Evolutionary conservation across 192 early-diverging fungal species (phyloP).

Genomic region (Coemansia guatemalensis): DNA sequence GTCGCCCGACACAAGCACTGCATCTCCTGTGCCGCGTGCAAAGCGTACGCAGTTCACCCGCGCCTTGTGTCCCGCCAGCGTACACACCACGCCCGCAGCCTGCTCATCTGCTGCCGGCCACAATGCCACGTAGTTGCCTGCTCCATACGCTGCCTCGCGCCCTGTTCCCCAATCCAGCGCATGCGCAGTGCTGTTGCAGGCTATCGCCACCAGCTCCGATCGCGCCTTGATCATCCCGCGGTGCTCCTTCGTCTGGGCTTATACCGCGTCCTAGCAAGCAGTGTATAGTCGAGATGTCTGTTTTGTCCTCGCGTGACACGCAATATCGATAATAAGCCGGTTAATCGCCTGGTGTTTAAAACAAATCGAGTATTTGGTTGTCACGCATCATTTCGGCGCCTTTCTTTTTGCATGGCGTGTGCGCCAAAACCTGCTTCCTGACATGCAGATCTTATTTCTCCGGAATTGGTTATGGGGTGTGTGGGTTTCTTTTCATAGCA

Average conservation of each 20-base stretch:
- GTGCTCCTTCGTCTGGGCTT: not conserved
- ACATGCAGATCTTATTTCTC: not conserved
- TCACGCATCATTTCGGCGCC: not conserved
- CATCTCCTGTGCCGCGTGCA: conserved; percentile 53
- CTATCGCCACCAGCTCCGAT: conserved; percentile 32
- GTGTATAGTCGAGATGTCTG: not conserved
- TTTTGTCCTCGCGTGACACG: not conserved
- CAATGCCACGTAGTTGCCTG: conserved; percentile 66
- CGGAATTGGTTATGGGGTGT: not conserved
- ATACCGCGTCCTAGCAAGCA: not conserved
- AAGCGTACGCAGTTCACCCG: conserved; percentile 79
- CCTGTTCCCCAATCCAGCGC: conserved; percentile 24
- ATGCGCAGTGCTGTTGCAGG: conserved; percentile 46
- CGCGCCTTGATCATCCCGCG: conserved; percentile 1
- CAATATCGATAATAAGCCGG: not conserved
- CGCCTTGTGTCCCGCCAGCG: conserved; percentile 72
- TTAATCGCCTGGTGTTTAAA: not conserved
- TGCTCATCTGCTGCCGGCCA: conserved; percentile 63
- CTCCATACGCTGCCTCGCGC: conserved; percentile 60
- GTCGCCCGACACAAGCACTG: conserved; percentile 73
- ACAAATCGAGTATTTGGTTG: not conserved
- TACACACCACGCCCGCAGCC: conserved; percentile 53
- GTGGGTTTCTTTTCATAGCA: not conserved
- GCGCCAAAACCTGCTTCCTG: not conserved
- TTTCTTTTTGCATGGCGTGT: not conserved